Evolutionary conservation across 176 grass and related monocot genomes (phyloP).

Genomic region (Aegilops tauschii): DNA sequence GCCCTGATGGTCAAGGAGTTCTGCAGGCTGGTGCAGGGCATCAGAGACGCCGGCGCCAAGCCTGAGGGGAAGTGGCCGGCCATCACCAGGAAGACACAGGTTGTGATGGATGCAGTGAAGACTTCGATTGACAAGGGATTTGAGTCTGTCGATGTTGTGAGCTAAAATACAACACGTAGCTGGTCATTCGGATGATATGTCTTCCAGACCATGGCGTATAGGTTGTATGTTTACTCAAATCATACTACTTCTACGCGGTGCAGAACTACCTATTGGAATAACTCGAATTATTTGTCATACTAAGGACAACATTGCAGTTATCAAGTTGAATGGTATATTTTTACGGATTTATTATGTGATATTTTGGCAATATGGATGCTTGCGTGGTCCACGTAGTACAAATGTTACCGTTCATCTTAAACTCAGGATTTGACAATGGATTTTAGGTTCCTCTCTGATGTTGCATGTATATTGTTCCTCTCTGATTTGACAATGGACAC

Average conservation of each 20-base stretch:
- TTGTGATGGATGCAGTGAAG: constrained; percentile 73
- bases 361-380: not conserved
- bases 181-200: not conserved
- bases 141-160: constrained; percentile 40
- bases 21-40: constrained; percentile 44
- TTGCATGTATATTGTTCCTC: too few relatives aligned
- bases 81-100: constrained; percentile 68
- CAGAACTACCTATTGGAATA: not conserved
- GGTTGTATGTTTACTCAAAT: not conserved
- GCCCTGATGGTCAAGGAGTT: constrained; percentile 71
- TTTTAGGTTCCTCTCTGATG: too few relatives aligned
- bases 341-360: not conserved
- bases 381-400: too few relatives aligned
- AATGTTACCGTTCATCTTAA: too few relatives aligned
- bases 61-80: constrained; percentile 61
- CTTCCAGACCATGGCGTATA: not conserved
- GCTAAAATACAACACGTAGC: not conserved
- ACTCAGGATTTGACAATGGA: too few relatives aligned
- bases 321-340: not conserved
- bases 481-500: too few relatives aligned
- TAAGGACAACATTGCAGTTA: not conserved
- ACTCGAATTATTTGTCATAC: not conserved
- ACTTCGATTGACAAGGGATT: constrained; percentile 50
- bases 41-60: constrained; percentile 41
- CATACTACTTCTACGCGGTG: not conserved